These are phyloP conservation scores for Chrysanthemum seticuspe DNA, from an alignment of 129 eudicot genomes.

Conservation along the genomic window DNA sequence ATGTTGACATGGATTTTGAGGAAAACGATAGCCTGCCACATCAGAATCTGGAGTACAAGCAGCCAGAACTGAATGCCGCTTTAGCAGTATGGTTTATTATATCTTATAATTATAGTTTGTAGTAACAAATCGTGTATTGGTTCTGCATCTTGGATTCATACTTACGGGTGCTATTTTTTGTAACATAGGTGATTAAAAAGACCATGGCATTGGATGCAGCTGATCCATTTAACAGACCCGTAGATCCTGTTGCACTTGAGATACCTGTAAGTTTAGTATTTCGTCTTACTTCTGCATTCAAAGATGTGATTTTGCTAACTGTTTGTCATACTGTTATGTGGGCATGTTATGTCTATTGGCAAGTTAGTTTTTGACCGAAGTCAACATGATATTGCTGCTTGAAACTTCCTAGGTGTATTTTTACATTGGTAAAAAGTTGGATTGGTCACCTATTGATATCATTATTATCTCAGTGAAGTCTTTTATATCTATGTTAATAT, in stretches of 20 bases:
- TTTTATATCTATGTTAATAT: too few species aligned
- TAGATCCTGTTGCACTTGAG: conserved; percentile 71
- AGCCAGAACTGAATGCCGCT: conserved; percentile 59
- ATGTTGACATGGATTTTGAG: conserved; percentile 36
- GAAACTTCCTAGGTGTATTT: background rate
- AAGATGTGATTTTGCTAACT: background rate
- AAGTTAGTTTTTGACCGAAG: background rate
- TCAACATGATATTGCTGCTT: background rate
- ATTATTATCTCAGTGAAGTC: too few species aligned
- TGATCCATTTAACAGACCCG: conserved; percentile 77
- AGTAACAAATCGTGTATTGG: background rate
- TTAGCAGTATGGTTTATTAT: conserved; percentile 44
- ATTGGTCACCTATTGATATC: too few species aligned
- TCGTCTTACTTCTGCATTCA: background rate
- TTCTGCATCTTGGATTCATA: background rate
- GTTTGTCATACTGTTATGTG: background rate
- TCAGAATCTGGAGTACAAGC: conserved; percentile 43
- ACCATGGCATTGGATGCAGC: conserved; percentile 80
- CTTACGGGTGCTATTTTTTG: background rate
- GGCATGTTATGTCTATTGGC: background rate
- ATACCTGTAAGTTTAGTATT: conserved; percentile 61
- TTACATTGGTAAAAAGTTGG: background rate
- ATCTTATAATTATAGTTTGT: background rate
- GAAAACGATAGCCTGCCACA: conserved; percentile 27
- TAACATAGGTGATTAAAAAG: conserved; percentile 57